Evolutionary conservation across 768 basidiomycete genomes (phyloP).

Genomic region (Suillus alpinus): DNA sequence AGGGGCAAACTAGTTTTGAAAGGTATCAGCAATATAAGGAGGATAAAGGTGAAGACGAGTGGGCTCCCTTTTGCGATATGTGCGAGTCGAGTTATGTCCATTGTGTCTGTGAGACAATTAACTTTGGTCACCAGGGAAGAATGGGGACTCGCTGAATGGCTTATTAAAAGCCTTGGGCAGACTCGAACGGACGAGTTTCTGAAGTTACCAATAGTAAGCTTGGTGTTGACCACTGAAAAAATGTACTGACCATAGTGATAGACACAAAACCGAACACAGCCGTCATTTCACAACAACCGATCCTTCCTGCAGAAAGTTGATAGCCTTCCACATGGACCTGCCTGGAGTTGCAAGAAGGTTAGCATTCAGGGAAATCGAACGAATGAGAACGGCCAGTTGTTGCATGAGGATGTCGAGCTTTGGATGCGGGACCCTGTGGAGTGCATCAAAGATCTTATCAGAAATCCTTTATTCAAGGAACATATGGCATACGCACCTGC

Average conservation of each 20-base stretch:
- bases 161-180: constrained; percentile 27
- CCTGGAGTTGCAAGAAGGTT: constrained; percentile 21
- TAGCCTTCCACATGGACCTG: constrained; percentile 16
- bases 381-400: constrained; percentile 6
- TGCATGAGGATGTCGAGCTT: constrained; percentile 20
- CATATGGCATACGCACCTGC: constrained; percentile 6
- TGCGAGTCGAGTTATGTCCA: too few relatives aligned
- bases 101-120: too few relatives aligned
- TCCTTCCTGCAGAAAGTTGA: constrained; percentile 22
- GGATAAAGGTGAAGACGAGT: not conserved
- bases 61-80: constrained; percentile 22
- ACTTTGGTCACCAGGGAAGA: constrained; percentile 18
- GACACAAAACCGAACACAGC: constrained; percentile 6
- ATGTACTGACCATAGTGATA: not conserved
- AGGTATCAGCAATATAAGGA: not conserved
- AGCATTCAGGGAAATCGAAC: constrained; percentile 18
- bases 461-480: constrained; percentile 21
- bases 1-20: not conserved
- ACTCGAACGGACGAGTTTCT: constrained; percentile 23
- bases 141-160: constrained; percentile 34
- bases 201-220: not conserved
- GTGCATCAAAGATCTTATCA: constrained; percentile 21
- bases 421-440: constrained; percentile 27
- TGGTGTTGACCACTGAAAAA: not conserved
- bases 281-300: constrained; percentile 26